Conservation (phyloP, 805 yeast species). For the Lachancea dasiensis region DNA sequence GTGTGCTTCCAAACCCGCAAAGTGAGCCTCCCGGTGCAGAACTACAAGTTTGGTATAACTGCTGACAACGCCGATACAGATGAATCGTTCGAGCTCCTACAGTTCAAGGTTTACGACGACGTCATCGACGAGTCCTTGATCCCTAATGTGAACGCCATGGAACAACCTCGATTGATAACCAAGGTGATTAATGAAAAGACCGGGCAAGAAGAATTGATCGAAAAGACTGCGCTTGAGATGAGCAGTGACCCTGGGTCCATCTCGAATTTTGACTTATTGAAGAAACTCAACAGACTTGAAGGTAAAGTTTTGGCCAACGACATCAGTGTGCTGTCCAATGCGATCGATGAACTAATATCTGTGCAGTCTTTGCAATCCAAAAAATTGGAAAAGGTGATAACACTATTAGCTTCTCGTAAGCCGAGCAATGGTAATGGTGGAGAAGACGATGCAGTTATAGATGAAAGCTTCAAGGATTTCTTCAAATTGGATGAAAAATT, state of each 20-base stretch:
- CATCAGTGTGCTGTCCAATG: constrained; percentile 21
- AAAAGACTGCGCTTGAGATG: constrained; percentile 21
- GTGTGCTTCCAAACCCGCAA: constrained; percentile 61
- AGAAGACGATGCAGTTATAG: constrained; percentile 8
- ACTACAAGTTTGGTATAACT: constrained; percentile 48
- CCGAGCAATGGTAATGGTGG: constrained; percentile 5
- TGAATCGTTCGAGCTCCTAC: constrained; percentile 62
- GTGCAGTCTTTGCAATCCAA: constrained; percentile 22
- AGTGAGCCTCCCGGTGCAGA: constrained; percentile 38
- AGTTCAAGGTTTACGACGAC: constrained; percentile 48
- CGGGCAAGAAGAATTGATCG: constrained; percentile 30
- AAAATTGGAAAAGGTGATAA: constrained; percentile 18
- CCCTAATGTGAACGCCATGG: constrained; percentile 46
- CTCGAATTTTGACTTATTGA: constrained; percentile 23
- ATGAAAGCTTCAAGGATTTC: constrained; percentile 23
- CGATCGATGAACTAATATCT: constrained; percentile 21
- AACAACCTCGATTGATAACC: constrained; percentile 41
- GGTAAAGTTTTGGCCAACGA: constrained; percentile 34
- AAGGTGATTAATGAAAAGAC: constrained; percentile 35
- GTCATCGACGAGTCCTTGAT: constrained; percentile 51
- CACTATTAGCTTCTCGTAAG: constrained; percentile 8
- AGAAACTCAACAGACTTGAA: constrained; percentile 30
- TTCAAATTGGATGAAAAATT: constrained; percentile 26
- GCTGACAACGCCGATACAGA: constrained; percentile 39
- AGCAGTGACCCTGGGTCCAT: constrained; percentile 18